Evolutionary conservation across 1,139 yeast species (phyloP), one percentile per base, ranked within the genome.

Genomic region (Blastobotrys persicus): DNA sequence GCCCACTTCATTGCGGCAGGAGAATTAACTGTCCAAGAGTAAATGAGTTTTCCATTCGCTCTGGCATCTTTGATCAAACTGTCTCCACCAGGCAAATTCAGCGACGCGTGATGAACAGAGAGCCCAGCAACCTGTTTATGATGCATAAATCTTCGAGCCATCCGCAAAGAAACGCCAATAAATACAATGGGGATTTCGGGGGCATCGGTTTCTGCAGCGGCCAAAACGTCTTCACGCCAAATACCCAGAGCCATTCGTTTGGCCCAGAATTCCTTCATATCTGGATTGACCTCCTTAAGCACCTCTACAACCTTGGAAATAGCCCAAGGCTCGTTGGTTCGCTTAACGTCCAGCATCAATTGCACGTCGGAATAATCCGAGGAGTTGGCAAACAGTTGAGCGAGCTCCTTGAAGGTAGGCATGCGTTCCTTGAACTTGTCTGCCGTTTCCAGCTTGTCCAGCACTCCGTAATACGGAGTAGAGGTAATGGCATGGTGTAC

Each of bases 311-410:
- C 69, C 57, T 75, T 72, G 43, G 76, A 73, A 48, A 83, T 67
- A 2, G 89, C 73, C 47, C 75, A 68, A 14, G 83, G 77, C 31
- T 83, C 80, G 61, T 88, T 88, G 46, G 79, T 77, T 17, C 80
- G 72, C 68, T 92, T 92, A 60, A 91, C 81, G 64, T 92, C 98
- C 56, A 92, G 72, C 88, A 88, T 85, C 49, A 88, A 66, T 57
- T 75, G 74, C 18, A 75, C 65, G 44, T 60, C 57, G 14, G 62
- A 59, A 47, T 64, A 64, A 44, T 60, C 64, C 35, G 57, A 65
- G 51, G 78, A 76, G 3, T 66, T 60, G 2, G 72, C 67, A 54
- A 80, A 74, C 87, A 94, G 84, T 19, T 68, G 58, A 12, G 88
- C 71, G 1, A 86, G 71, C 13, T 84, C 80, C 19, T 66, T 66